Evolutionary conservation across 345 rosid genomes (phyloP).

Genomic region (Ceriops tagal): DNA sequence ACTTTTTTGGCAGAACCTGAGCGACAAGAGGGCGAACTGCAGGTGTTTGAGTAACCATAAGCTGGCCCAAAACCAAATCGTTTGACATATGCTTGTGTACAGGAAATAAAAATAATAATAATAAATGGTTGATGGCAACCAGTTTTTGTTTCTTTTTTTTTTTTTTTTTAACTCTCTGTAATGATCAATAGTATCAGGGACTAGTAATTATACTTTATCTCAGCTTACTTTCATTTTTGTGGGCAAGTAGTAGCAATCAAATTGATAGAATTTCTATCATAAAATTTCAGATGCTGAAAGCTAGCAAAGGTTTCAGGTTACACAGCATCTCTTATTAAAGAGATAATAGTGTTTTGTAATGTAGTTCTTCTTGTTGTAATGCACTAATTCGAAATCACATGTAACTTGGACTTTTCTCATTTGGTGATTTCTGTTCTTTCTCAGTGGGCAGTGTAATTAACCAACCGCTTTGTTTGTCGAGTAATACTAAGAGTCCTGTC

Average conservation of each 20-base stretch:
- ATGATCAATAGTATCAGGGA: neutral
- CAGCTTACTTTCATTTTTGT: neutral
- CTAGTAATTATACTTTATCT: neutral
- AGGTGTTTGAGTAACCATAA: conserved; percentile 46
- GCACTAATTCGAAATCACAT: conserved; percentile 12
- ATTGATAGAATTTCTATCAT: conserved; percentile 17
- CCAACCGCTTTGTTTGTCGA: too few species aligned
- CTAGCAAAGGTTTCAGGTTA: conserved; percentile 16
- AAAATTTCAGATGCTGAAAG: conserved; percentile 16
- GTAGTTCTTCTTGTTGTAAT: conserved; percentile 4
- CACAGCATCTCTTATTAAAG: conserved; percentile 25
- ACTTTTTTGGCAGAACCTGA: conserved; percentile 44
- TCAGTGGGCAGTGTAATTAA: too few species aligned
- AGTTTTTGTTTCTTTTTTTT: neutral
- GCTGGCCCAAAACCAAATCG: conserved; percentile 27
- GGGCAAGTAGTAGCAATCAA: conserved; percentile 1
- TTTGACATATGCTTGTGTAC: conserved; percentile 24
- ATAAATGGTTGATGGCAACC: conserved; percentile 15
- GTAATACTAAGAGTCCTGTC: too few species aligned
- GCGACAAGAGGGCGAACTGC: conserved; percentile 56
- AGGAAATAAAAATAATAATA: neutral
- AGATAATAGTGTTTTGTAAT: conserved; percentile 19
- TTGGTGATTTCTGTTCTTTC: too few species aligned
- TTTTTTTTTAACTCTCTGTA: neutral
- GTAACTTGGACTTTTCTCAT: too few species aligned